Evolutionary conservation across 768 basidiomycete species (phyloP), one percentile per base, ranked within the genome.

Genomic region (Auriscalpium microsporum): DNA sequence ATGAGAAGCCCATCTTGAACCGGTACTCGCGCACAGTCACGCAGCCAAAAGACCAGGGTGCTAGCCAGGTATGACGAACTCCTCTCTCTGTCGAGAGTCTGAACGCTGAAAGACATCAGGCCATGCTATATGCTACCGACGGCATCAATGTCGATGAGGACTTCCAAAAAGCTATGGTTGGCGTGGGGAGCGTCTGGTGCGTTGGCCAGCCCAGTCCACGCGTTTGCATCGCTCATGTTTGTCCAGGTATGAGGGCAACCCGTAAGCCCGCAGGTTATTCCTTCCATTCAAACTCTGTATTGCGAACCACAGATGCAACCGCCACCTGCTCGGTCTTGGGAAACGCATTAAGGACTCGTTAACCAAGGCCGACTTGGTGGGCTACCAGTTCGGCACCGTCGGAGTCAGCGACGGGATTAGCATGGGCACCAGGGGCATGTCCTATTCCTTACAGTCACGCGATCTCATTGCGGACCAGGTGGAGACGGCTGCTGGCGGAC

Each of bases 71-170:
- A 62, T 42, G 59, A 52, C 28, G 21, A 21, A 21, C 21, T 21
- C 21, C 21, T 21, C 21, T 21, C 21, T 45, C 21, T 14, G 7
- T 28, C 28, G 28, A 28, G 28, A 7, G 28, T 28, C 28, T 28
- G 7, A 28, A 28, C 28, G 46, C 47, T 52, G 10, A 0, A n/a
- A 48, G 17, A 33, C 53, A 45, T 60, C 64, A 95, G 90, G 96
- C 96, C 36, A 98, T 99, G 96, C 75, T 99, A 49, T 99, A 94
- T 71, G 96, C 94, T n/a, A 99, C 96, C 1, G 96, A 97, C 37
- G 94, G 91, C 34, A 80, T 99, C 58, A 73, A 78, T 23, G 72
- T 64, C 14, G 88, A 95, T 60, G 79, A 76, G 2, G 96, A 99
- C 74, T 88, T 99, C 59, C 75, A 90, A 65, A 97, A 95, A 69